Evolutionary conservation across 2,329 filamentous ascomycete species (phyloP).

Genomic region (Fusarium clavum): DNA sequence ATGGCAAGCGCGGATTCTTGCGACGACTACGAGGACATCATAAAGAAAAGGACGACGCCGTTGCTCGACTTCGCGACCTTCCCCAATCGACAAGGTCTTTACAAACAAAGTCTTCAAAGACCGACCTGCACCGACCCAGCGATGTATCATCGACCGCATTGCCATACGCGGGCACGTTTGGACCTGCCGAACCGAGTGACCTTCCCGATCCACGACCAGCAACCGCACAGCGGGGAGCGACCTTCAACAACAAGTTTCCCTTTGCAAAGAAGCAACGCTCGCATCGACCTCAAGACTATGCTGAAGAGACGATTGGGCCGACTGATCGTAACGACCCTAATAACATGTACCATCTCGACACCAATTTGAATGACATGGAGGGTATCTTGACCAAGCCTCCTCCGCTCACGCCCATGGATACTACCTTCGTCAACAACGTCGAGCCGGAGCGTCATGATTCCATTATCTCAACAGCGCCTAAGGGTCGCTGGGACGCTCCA

Average conservation of each 20-base stretch:
- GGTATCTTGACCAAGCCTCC: slow-evolving; percentile 82
- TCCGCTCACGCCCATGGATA: slow-evolving; percentile 77
- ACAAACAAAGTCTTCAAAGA: slow-evolving; percentile 61
- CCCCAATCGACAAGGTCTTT: slow-evolving; percentile 67
- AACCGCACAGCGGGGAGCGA: slow-evolving; percentile 55
- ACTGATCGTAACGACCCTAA: slow-evolving; percentile 70
- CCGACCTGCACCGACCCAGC: slow-evolving; percentile 56
- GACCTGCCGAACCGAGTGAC: slow-evolving; percentile 47
- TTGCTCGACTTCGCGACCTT: slow-evolving; percentile 59
- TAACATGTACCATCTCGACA: slow-evolving; percentile 82
- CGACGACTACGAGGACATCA: slow-evolving; percentile 63
- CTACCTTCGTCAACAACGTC: slow-evolving; percentile 59
- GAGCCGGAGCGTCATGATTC: slow-evolving; percentile 58
- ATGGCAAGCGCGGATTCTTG: slow-evolving; percentile 64
- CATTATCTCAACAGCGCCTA: slow-evolving; percentile 51
- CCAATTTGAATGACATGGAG: slow-evolving; percentile 89
- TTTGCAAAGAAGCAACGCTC: slow-evolving; percentile 68
- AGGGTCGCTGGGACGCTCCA: slow-evolving; percentile 87
- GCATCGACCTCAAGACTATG: slow-evolving; percentile 61
- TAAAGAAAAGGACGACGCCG: slow-evolving; percentile 61
- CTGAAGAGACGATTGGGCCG: slow-evolving; percentile 69
- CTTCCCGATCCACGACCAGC: slow-evolving; percentile 45
- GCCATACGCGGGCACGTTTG: slow-evolving; percentile 47
- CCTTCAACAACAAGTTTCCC: slow-evolving; percentile 72
- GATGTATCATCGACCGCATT: slow-evolving; percentile 55